phyloP scores from a whole-genome alignment of 2,329 filamentous ascomycete species.

The Exophiala aquamarina region DNA sequence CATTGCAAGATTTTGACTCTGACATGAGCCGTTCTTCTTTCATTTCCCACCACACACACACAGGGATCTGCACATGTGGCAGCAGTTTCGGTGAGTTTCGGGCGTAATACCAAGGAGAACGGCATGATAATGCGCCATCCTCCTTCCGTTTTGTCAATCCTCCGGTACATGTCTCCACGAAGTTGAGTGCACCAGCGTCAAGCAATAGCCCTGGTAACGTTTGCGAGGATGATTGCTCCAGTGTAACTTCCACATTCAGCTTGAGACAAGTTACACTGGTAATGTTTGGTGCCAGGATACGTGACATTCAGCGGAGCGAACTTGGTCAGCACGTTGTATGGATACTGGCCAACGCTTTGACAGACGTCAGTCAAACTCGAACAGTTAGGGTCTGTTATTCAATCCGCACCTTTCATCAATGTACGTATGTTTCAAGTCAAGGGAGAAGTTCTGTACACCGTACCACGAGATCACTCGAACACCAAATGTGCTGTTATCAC shows the following conservation, averaged over 20 bases:
- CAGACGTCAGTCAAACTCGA: background rate
- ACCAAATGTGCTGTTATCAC: slow-evolving; percentile 21
- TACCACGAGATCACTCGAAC: slow-evolving; percentile 20
- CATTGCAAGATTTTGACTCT: too few species aligned
- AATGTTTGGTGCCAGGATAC: slow-evolving; percentile 18
- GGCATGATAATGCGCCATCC: too few species aligned
- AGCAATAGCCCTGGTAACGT: slow-evolving; percentile 18
- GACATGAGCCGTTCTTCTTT: too few species aligned
- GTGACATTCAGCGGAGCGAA: slow-evolving; percentile 21
- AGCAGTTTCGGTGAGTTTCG: too few species aligned
- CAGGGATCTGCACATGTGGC: too few species aligned
- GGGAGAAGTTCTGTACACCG: slow-evolving; percentile 21
- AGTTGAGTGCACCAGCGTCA: too few species aligned
- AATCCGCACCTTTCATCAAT: slow-evolving; percentile 22
- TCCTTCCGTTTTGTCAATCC: too few species aligned
- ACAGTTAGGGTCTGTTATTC: background rate
- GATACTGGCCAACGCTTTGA: slow-evolving; percentile 19
- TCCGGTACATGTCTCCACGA: too few species aligned
- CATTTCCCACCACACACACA: too few species aligned
- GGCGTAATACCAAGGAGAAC: too few species aligned
- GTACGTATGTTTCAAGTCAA: slow-evolving; percentile 22
- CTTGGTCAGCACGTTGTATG: slow-evolving; percentile 26
- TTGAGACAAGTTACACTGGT: slow-evolving; percentile 20
- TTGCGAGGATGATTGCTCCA: slow-evolving; percentile 19
- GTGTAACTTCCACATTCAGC: slow-evolving; percentile 18